Conservation (phyloP, 176 grass and related monocot genomes). For the Elymus sibiricus region DNA sequence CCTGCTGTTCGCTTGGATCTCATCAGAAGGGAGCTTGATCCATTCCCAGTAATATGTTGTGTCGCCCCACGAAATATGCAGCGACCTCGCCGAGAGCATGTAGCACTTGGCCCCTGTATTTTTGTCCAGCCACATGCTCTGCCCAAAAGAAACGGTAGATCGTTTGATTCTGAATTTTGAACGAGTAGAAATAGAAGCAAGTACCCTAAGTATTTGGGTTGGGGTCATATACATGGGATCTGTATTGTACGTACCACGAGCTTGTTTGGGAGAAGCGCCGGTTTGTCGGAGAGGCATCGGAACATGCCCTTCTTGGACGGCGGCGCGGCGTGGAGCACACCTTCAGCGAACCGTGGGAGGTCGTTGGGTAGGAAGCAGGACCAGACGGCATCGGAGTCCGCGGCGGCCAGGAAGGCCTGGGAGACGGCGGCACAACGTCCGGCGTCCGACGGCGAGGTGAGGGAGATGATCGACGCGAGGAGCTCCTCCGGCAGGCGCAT, state of each 20-base stretch:
- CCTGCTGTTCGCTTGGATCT: background rate
- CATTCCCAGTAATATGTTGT: background rate
- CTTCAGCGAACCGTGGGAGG: conserved; percentile 11
- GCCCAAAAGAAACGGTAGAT: background rate
- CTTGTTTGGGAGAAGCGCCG: conserved; percentile 35
- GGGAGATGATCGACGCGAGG: conserved; percentile 32
- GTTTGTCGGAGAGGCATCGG: conserved; percentile 36
- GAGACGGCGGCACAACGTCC: conserved; percentile 37
- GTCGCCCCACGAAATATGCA: conserved; percentile 30
- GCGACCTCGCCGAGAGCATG: conserved; percentile 49
- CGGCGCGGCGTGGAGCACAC: background rate
- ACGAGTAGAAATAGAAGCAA: too few species aligned
- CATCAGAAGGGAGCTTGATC: background rate
- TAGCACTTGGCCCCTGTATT: conserved; percentile 55
- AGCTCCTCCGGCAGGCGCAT: conserved; percentile 42
- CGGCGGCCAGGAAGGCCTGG: conserved; percentile 31
- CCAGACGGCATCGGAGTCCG: conserved; percentile 59
- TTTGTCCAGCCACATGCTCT: conserved; percentile 55
- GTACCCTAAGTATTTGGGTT: too few species aligned
- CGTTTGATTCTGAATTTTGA: too few species aligned
- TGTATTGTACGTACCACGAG: conserved; percentile 17
- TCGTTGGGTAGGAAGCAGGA: conserved; percentile 42
- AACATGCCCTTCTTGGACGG: conserved; percentile 42
- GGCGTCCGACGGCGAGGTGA: conserved; percentile 37
- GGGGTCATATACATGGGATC: background rate